phyloP scores from a whole-genome alignment of 352 stramenopile genomes.

The Pythium sukuiense region DNA sequence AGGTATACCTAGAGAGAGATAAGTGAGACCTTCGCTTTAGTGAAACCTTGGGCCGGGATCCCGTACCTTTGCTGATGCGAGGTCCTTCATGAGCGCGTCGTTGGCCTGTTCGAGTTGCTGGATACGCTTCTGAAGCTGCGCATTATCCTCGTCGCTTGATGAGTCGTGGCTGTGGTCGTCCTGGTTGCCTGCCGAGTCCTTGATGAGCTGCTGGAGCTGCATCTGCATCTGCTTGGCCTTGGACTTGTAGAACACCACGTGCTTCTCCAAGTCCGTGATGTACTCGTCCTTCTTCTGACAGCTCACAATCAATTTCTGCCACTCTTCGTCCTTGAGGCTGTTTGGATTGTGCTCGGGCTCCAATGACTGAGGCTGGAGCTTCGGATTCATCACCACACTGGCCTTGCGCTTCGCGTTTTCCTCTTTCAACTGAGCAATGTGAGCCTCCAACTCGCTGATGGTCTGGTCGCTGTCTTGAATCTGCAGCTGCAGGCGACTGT shows the following conservation, averaged over 20 bases:
- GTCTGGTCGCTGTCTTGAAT: conserved; percentile 41
- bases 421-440: conserved; percentile 37
- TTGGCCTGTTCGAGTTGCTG: conserved; percentile 77
- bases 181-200: conserved; percentile 45
- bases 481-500: conserved; percentile 57
- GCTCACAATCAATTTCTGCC: conserved; percentile 66
- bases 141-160: conserved; percentile 20
- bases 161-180: conserved; percentile 27
- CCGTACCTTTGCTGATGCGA: conserved; percentile 62
- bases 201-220: conserved; percentile 81
- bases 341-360: conserved; percentile 17
- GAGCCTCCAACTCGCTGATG: conserved; percentile 38
- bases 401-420: conserved; percentile 16
- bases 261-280: conserved; percentile 79
- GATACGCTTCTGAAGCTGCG: conserved; percentile 50
- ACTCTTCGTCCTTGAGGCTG: conserved; percentile 46
- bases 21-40: neutral
- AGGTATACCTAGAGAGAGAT: conserved; percentile 44
- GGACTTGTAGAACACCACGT: conserved; percentile 85
- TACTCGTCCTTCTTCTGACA: conserved; percentile 85
- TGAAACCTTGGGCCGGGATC: neutral
- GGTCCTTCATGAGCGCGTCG: conserved; percentile 72
- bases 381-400: neutral
- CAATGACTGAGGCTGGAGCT: conserved; percentile 21
- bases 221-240: conserved; percentile 85